phyloP scores from a whole-genome alignment of 139 green algal species.

The Diplosphaera chodatii region DNA sequence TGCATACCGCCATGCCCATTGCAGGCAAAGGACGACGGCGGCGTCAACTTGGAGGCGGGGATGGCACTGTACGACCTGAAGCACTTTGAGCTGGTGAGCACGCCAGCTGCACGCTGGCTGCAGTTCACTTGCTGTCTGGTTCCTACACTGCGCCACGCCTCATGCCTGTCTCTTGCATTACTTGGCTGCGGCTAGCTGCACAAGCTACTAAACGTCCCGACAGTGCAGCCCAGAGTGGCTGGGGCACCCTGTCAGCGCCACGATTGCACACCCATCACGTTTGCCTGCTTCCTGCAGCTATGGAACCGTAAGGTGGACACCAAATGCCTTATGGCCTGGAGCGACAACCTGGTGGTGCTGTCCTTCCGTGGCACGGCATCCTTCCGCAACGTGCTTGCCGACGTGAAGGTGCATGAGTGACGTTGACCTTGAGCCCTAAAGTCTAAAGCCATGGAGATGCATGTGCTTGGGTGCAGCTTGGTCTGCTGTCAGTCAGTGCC shows the following conservation, averaged over 20 bases:
- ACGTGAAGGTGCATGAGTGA: background rate
- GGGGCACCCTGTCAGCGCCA: no score
- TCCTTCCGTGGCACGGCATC: conserved; percentile 9
- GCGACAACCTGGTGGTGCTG: conserved; percentile 1
- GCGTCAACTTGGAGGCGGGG: background rate
- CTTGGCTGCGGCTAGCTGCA: no score
- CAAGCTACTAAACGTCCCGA: no score
- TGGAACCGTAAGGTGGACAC: background rate
- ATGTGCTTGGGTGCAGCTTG: no score
- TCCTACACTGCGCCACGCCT: no score
- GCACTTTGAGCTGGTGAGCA: background rate
- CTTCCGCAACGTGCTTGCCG: conserved; percentile 1
- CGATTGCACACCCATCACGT: no score
- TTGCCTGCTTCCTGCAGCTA: background rate
- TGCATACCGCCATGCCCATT: background rate
- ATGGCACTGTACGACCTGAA: conserved; percentile 17
- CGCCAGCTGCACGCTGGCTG: no score
- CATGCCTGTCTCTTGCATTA: no score
- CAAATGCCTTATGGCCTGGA: conserved; percentile 10
- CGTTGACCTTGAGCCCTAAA: no score
- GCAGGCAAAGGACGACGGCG: background rate
- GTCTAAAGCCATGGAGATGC: background rate
- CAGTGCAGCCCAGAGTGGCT: no score
- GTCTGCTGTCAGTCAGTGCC: no score
- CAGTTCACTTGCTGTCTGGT: no score